Percentiles rank a stretch among this genome's conserved stretches.
Conservation (phyloP, 1,284 basidiomycete species). For the Fomitopsis palustris region DNA sequence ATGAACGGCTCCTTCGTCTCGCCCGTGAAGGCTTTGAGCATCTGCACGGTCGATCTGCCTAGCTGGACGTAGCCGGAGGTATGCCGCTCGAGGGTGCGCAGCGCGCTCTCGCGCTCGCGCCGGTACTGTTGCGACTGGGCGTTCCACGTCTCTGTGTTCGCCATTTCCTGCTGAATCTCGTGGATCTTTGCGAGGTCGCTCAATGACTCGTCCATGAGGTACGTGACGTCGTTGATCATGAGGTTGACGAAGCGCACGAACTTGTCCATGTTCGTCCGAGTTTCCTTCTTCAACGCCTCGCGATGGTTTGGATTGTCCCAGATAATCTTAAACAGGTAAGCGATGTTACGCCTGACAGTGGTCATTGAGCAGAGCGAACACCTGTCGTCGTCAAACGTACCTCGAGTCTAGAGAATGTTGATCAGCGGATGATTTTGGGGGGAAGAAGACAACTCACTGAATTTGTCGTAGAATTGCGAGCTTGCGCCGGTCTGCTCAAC, state of each 20-base stretch:
- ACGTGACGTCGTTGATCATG: slow-evolving; percentile 99
- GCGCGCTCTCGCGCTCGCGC: slow-evolving; percentile 79
- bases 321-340: slow-evolving; percentile 80
- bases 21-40: slow-evolving; percentile 90
- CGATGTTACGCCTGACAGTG: slow-evolving; percentile 69
- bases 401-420: not conserved
- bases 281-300: slow-evolving; percentile 76
- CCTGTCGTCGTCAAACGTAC: not conserved
- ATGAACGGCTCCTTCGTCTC: slow-evolving; percentile 93
- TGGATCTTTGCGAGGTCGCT: slow-evolving; percentile 88
- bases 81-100: slow-evolving; percentile 78
- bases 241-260: slow-evolving; percentile 96
- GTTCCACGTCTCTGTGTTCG: slow-evolving; percentile 67
- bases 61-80: slow-evolving; percentile 86
- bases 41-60: slow-evolving; percentile 83
- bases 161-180: slow-evolving; percentile 84
- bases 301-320: slow-evolving; percentile 90
- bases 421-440: not conserved
- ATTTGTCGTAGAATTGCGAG: slow-evolving; percentile 98
- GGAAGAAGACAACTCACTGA: slow-evolving; percentile 56
- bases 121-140: slow-evolving; percentile 67
- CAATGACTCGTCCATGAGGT: slow-evolving; percentile 95
- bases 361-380: not conserved
- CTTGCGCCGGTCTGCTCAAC: slow-evolving; percentile 97
- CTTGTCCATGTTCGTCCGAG: slow-evolving; percentile 76